These are phyloP conservation scores for Sambucus nigra DNA, from an alignment of 129 eudicot genomes.

Conservation along the genomic window DNA sequence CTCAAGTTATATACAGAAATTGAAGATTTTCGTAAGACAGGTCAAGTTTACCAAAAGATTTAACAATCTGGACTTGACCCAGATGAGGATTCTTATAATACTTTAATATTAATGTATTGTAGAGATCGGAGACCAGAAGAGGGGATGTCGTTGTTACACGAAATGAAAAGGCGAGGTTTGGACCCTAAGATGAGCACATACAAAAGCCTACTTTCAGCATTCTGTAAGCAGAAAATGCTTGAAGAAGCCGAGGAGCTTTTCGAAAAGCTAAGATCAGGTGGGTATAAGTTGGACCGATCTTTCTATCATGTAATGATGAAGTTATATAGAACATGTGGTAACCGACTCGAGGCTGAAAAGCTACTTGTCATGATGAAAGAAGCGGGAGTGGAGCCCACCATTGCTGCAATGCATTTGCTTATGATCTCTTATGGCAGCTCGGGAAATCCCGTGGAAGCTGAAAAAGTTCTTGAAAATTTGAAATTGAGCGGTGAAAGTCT, in stretches of 20 bases:
- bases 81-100: conserved; percentile 74
- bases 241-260: conserved; percentile 80
- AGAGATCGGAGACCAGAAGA: conserved; percentile 82
- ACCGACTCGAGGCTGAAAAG: conserved; percentile 62
- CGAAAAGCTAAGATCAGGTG: conserved; percentile 46
- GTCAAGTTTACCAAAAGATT: conserved; percentile 54
- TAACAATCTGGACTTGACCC: conserved; percentile 61
- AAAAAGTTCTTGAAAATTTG: conserved; percentile 60
- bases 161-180: conserved; percentile 61
- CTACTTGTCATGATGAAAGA: conserved; percentile 60
- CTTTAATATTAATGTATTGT: conserved; percentile 82
- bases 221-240: conserved; percentile 60
- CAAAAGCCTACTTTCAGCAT: conserved; percentile 79
- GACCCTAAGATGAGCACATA: conserved; percentile 61
- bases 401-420: conserved; percentile 90
- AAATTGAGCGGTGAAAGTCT: conserved; percentile 39
- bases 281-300: conserved; percentile 61
- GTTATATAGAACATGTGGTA: conserved; percentile 61
- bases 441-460: conserved; percentile 84
- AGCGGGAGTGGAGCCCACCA: conserved; percentile 64
- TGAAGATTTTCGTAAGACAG: conserved; percentile 71
- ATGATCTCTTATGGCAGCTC: conserved; percentile 90
- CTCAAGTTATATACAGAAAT: conserved; percentile 60
- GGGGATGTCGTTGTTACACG: conserved; percentile 50
- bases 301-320: conserved; percentile 96